Base-by-base conservation (phyloP, 169 alveolate species). In the Eimeria praecox region DNA sequence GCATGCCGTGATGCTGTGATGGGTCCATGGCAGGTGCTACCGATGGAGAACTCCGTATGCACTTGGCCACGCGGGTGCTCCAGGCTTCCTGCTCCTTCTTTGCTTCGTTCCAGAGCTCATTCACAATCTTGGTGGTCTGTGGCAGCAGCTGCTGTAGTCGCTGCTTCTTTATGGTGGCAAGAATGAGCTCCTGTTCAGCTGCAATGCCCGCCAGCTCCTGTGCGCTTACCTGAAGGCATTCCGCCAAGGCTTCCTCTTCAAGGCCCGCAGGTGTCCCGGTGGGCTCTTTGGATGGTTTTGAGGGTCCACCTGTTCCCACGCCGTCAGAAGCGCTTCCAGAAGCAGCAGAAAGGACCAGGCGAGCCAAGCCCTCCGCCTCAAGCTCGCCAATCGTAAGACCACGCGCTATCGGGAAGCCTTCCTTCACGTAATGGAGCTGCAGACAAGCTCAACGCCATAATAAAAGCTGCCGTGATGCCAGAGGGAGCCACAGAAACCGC, bases 291-390 rank as follows among this genome's bases (percentile, higher is more conserved):
- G 54, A 14, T 14, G 93, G 14, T 30, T 24, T 71, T 20, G 56
- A 27, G 20, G 78, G 44, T 44, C 6, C 62, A 18, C 40, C 80
- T 49, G 42, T 24, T 30, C 20, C 40, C n/a, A 66, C 4, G 64
- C 66, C n/a, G 88, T 42, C 42, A 16, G 91, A 83, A 16, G 83
- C 20, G 8, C 35, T 44, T 62, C 78, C 92, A 6, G 93, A 59
- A 6, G 82, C 56, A 59, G 27, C 82, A 6, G 93, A 87, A 27
- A 87, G 83, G 27, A 62, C 82, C 80, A 87, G 46, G 0, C 93
- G 54, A 10, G 93, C 93, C 24, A 87, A 71, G 54, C 93, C 93
- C 93, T 87, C 93, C 33, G 93, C 93, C 82, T 87, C 93, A 38
- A 87, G 93, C 38, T 56, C 46, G 82, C 93, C 93, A 33, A 87